Percentiles rank a stretch among this genome's conserved stretches.
These are phyloP conservation scores for Ramichloridium luteum DNA, from an alignment of 2,329 filamentous ascomycete genomes.

Conservation along the genomic window DNA sequence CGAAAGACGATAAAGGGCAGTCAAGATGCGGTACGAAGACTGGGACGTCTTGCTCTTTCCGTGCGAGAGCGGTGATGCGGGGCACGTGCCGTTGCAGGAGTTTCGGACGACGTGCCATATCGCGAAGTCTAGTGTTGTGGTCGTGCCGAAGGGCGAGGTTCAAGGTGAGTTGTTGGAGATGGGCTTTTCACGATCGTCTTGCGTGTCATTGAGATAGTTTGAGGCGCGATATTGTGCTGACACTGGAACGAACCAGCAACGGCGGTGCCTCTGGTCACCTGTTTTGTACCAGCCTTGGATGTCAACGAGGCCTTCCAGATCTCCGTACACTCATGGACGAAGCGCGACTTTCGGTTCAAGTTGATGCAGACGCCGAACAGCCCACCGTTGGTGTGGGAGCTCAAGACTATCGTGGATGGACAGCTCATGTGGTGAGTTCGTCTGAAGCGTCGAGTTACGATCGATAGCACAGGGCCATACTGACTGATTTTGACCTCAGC, in stretches of 20 bases:
- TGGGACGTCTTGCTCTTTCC: constrained; percentile 82
- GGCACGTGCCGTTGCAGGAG: constrained; percentile 62
- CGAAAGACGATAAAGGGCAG: too few relatives aligned
- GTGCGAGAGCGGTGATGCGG: constrained; percentile 30
- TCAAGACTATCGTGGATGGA: constrained; percentile 58
- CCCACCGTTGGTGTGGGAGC: constrained; percentile 28
- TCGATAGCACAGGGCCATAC: too few relatives aligned
- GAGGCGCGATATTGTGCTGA: constrained; percentile 1
- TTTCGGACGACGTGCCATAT: constrained; percentile 65
- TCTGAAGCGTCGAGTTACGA: too few relatives aligned
- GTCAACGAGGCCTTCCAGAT: constrained; percentile 52
- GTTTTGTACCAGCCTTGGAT: constrained; percentile 56
- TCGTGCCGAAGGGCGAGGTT: constrained; percentile 1
- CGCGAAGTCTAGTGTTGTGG: constrained; percentile 4
- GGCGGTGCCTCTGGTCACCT: constrained; percentile 38
- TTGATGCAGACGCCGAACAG: constrained; percentile 47
- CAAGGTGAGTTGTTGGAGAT: constrained; percentile 1
- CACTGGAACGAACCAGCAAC: constrained; percentile 4
- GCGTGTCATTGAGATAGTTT: too few relatives aligned
- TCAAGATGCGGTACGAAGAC: constrained; percentile 65
- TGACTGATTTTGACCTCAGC: too few relatives aligned
- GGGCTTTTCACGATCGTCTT: neutral
- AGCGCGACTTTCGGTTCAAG: constrained; percentile 34
- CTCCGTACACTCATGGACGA: constrained; percentile 64
- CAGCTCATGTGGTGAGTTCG: constrained; percentile 14